Conservation (phyloP, 106 monocot species). For the Dendrobium nobile region DNA sequence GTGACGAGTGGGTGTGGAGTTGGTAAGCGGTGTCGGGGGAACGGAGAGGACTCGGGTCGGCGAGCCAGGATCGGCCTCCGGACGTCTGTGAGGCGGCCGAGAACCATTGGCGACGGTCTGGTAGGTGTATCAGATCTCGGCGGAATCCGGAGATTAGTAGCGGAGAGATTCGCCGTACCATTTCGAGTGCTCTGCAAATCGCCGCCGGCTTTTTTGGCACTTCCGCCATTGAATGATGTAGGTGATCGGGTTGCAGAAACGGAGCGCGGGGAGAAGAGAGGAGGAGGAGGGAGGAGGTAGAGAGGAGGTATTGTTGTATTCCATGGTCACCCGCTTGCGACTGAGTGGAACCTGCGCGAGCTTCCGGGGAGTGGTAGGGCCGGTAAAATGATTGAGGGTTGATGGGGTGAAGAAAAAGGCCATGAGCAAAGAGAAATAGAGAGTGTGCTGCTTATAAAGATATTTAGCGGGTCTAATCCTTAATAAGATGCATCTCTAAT, state of each 20-base stretch:
- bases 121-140: conserved; percentile 73
- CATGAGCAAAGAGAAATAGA: no score
- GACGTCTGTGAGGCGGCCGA: conserved; percentile 52
- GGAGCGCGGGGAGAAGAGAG: neutral
- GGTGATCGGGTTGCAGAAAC: conserved; percentile 13
- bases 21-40: conserved; percentile 59
- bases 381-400: no score
- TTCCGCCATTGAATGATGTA: conserved; percentile 88
- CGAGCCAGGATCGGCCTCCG: conserved; percentile 44
- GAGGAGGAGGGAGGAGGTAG: neutral
- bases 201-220: conserved; percentile 51
- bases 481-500: no score
- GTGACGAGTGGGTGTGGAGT: conserved; percentile 90
- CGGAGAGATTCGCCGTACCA: conserved; percentile 86
- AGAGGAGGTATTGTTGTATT: no score
- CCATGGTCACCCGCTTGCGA: no score
- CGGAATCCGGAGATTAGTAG: conserved; percentile 65
- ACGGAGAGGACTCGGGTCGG: conserved; percentile 54
- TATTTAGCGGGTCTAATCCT: no score
- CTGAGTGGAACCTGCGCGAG: no score
- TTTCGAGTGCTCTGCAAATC: conserved; percentile 45
- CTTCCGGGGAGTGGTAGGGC: no score
- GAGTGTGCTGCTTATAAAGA: no score
- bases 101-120: conserved; percentile 76
- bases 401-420: no score